Evolutionary conservation across 805 yeast species (phyloP), one percentile per base, ranked within the genome.

Genomic region (Saccharomycopsis lassenensis): DNA sequence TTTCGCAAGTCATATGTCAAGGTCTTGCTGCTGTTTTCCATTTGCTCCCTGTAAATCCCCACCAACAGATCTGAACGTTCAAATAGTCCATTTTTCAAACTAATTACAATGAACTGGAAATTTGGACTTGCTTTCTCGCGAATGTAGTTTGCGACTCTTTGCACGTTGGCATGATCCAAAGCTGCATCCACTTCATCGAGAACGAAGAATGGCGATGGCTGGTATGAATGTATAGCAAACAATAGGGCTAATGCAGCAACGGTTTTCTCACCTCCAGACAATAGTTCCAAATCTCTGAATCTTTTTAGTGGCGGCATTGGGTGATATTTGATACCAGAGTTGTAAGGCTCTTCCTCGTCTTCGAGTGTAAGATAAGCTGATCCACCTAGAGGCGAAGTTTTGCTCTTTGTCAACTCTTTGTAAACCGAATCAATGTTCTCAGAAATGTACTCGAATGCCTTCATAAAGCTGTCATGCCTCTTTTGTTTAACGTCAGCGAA

Each of bases 161-260:
- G 73, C 17, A 91, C 95, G 51, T 91, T 91, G 17, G 84, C 74
- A 41, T 82, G 77, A 57, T 91, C 98, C 41, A 91, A 67, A 0
- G 97, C 97, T 0, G 98, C 97, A 59, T 91, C 98, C n/a, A 91
- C 86, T 58, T 91, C 98, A 55, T 91, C 98, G 29, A 91, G 62
- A 0, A 91, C 94, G 53, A 91, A 89, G 54, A 91, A 91, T 22
- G 98, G 98, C 1, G 95, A 79, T 2, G 96, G 96, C 35, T 78
- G 89, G 57, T 63, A 81, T 0, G 93, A 77, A 54, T 91, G 96
- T 28, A 87, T 74, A 0, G 97, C 87, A 60, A 91, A 91, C 32
- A 91, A 57, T 44, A 91, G 62, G 0, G 97, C 96, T 45, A 91
- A 61, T 0, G 98, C 98, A 2, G 98, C 98, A 55, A 91, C 78